phyloP scores from a whole-genome alignment of 2,329 filamentous ascomycete species.

The Lecanicillium sp. region DNA sequence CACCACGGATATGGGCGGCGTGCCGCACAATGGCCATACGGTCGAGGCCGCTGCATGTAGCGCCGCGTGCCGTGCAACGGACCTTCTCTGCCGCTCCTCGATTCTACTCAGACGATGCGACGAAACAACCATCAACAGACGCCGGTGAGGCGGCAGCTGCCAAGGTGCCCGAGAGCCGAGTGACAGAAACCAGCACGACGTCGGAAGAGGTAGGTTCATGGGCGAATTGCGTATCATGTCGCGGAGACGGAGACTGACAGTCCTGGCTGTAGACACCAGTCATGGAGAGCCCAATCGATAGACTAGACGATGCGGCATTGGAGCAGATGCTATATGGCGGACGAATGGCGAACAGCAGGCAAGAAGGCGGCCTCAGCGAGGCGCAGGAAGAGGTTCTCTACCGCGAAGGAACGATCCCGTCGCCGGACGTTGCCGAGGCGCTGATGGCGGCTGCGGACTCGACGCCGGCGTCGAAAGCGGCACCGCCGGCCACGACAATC shows the following conservation, averaged over 20 bases:
- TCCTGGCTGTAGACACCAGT: constrained; percentile 3
- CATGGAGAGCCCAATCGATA: constrained; percentile 13
- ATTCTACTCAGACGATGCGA: constrained; percentile 26
- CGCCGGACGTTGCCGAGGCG: constrained; percentile 23
- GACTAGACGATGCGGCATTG: constrained; percentile 27
- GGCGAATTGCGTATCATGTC: too few species aligned
- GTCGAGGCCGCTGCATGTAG: constrained; percentile 16
- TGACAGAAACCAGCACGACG: constrained; percentile 6
- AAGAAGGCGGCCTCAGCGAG: constrained; percentile 27
- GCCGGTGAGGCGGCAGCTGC: too few species aligned
- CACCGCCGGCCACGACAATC: constrained; percentile 10
- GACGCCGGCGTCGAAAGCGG: too few species aligned
- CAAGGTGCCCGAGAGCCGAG: constrained; percentile 10
- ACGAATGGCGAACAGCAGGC: constrained; percentile 19
- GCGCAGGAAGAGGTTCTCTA: constrained; percentile 38
- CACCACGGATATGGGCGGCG: constrained; percentile 22
- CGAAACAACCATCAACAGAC: constrained; percentile 12
- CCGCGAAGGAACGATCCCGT: constrained; percentile 31
- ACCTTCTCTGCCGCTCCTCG: constrained; percentile 9
- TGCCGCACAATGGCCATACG: constrained; percentile 25
- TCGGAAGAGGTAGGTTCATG: not conserved
- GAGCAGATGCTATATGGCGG: constrained; percentile 30
- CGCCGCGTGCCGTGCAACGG: not conserved
- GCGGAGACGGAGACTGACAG: too few species aligned
- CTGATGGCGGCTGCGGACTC: constrained; percentile 12